A percentile compares a stretch with the other conserved stretches of the same genome.
Conservation (phyloP, 163 green algal species). For the Scenedesmus sp. region DNA sequence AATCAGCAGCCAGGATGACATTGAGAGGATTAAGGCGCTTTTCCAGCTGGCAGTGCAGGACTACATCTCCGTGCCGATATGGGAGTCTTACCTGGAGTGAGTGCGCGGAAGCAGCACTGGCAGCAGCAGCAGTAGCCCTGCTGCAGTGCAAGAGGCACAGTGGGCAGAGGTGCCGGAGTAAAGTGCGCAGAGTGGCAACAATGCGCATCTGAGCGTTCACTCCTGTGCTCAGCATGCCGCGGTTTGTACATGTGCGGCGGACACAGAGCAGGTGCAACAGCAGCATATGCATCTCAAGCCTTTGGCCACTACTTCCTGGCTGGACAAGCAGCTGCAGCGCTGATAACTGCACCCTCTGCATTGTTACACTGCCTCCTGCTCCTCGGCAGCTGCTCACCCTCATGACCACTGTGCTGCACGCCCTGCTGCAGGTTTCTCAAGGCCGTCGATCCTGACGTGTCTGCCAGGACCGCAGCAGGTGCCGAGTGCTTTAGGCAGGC, state of each 20-base stretch:
- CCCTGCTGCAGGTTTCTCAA: conserved; percentile 68
- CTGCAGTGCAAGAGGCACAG: not conserved
- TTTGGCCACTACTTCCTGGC: not conserved
- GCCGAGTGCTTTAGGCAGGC: conserved; percentile 53
- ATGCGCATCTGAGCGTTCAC: no score
- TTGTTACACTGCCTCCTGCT: no score
- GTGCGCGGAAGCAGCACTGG: conserved; percentile 14
- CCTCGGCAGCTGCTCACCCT: no score
- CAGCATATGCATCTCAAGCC: not conserved
- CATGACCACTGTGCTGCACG: not conserved
- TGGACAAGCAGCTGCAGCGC: no score
- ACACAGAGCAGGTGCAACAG: not conserved
- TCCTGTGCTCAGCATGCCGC: no score
- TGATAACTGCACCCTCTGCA: no score
- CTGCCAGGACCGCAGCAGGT: conserved; percentile 51
- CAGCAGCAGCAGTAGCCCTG: not conserved
- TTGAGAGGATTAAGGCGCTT: conserved; percentile 58
- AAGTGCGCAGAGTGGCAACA: not conserved
- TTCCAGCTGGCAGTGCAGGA: conserved; percentile 72
- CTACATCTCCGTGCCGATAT: conserved; percentile 88
- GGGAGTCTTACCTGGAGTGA: conserved; percentile 84
- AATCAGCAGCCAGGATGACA: conserved; percentile 52
- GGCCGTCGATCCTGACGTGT: conserved; percentile 68
- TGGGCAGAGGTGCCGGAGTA: not conserved
- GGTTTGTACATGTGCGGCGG: no score